Evolutionary conservation across 257 asterid species (phyloP).

Genomic region (Paraleonurus japonicus): DNA sequence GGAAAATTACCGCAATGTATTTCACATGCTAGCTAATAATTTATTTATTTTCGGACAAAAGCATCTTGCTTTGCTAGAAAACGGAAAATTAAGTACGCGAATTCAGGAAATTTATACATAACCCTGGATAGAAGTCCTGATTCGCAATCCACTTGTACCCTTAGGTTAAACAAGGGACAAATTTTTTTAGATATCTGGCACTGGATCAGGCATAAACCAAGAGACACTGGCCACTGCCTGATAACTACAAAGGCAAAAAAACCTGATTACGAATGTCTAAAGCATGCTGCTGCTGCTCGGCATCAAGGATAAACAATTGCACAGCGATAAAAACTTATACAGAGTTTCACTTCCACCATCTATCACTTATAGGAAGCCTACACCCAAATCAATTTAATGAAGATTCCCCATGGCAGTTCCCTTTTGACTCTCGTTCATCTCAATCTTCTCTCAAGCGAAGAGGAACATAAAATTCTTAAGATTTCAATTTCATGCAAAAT

Average conservation of each 20-base stretch:
- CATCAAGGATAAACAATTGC: neutral
- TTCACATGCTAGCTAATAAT: neutral
- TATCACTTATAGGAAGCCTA: neutral
- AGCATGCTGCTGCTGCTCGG: neutral
- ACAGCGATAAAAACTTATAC: neutral
- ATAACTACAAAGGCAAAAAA: neutral
- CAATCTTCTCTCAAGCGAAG: neutral
- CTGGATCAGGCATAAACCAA: neutral
- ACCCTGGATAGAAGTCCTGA: neutral
- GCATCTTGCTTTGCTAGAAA: neutral
- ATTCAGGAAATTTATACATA: neutral
- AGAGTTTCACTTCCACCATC: neutral
- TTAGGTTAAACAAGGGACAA: neutral
- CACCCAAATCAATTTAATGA: neutral
- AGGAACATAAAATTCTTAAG: neutral
- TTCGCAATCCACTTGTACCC: neutral
- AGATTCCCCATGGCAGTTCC: neutral
- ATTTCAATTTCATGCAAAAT: neutral
- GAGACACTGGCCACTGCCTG: neutral
- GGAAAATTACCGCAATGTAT: neutral
- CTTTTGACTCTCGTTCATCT: neutral
- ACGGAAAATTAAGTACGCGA: neutral
- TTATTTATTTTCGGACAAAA: neutral
- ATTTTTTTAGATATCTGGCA: neutral
- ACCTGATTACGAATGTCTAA: neutral